Conservation (phyloP, 1,139 yeast species). For the Sugiyamaella paludigena region DNA sequence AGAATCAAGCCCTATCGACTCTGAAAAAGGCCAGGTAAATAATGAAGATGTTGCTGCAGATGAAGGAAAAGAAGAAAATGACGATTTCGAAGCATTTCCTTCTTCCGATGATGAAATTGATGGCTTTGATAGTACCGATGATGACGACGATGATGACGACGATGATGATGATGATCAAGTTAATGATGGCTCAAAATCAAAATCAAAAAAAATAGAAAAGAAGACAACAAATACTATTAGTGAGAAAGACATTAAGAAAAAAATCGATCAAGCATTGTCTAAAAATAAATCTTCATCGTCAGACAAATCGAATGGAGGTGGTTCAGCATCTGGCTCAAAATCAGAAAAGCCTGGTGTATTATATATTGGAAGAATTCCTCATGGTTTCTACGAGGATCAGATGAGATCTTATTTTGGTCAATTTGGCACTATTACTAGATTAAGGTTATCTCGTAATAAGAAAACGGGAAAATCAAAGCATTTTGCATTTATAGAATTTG, state of each 20-base stretch:
- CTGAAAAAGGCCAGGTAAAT: slow-evolving; percentile 4
- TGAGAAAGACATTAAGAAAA: slow-evolving; percentile 24
- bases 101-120: slow-evolving; percentile 30
- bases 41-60: slow-evolving; percentile 13
- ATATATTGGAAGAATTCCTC: slow-evolving; percentile 89
- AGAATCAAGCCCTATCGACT: background rate
- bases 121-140: slow-evolving; percentile 34
- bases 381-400: slow-evolving; percentile 86
- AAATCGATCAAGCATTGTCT: slow-evolving; percentile 23
- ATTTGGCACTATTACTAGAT: slow-evolving; percentile 78
- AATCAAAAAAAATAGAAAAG: slow-evolving; percentile 6
- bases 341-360: slow-evolving; percentile 54
- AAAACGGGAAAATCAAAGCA: slow-evolving; percentile 91
- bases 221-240: slow-evolving; percentile 12
- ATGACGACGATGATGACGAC: slow-evolving; percentile 31
- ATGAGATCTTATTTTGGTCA: slow-evolving; percentile 78
- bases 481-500: slow-evolving; percentile 87
- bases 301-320: too few relatives aligned
- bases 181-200: slow-evolving; percentile 3
- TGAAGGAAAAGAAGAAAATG: slow-evolving; percentile 31
- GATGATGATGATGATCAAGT: too few relatives aligned
- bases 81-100: slow-evolving; percentile 39
- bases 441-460: slow-evolving; percentile 83
- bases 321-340: slow-evolving; percentile 22
- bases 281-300: slow-evolving; percentile 10